A percentile compares a stretch with the other conserved stretches of the same genome.
Evolutionary conservation across 768 basidiomycete species (phyloP).

Genomic region (Coprinopsis strossmayeri): DNA sequence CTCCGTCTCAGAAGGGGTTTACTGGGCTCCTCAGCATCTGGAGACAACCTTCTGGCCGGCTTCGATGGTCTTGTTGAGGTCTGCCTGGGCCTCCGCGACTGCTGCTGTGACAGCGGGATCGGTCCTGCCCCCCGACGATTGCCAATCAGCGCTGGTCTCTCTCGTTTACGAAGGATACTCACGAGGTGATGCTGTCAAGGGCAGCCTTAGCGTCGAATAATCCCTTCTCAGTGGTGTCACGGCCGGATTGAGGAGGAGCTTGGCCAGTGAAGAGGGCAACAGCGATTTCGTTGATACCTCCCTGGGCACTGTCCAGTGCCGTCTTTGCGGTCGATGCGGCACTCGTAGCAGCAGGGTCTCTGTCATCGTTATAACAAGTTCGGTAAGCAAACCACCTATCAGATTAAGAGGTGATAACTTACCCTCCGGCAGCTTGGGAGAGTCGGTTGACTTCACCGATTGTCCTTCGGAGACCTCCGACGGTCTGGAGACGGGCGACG

Average conservation of each 20-base stretch:
- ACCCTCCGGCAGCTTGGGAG: constrained; percentile 14
- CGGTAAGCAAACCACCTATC: not conserved
- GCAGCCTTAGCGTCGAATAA: constrained; percentile 16
- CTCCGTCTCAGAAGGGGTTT: not conserved
- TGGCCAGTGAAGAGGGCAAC: constrained; percentile 15
- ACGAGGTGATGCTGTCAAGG: constrained; percentile 21
- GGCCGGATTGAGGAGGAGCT: constrained; percentile 17
- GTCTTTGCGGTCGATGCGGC: constrained; percentile 17
- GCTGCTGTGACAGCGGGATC: constrained; percentile 17
- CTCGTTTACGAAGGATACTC: not conserved
- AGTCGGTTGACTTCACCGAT: constrained; percentile 18
- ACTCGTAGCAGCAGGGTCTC: constrained; percentile 16
- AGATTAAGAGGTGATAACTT: not conserved
- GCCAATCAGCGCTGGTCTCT: not conserved
- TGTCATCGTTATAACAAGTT: constrained; percentile 3
- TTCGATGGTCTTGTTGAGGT: constrained; percentile 17
- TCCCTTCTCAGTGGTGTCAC: constrained; percentile 18
- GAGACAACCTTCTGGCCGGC: constrained; percentile 18
- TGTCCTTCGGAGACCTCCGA: constrained; percentile 17
- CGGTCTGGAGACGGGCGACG: constrained; percentile 19
- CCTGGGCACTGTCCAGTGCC: constrained; percentile 18
- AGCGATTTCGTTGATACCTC: constrained; percentile 20
- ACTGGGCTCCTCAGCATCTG: constrained; percentile 10
- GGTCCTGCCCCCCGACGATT: constrained; percentile 9
- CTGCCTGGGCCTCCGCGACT: constrained; percentile 14